A percentile compares a stretch with the other conserved stretches of the same genome.
phyloP scores from a whole-genome alignment of 1,284 basidiomycete species.

The Marasmius fiardii region DNA sequence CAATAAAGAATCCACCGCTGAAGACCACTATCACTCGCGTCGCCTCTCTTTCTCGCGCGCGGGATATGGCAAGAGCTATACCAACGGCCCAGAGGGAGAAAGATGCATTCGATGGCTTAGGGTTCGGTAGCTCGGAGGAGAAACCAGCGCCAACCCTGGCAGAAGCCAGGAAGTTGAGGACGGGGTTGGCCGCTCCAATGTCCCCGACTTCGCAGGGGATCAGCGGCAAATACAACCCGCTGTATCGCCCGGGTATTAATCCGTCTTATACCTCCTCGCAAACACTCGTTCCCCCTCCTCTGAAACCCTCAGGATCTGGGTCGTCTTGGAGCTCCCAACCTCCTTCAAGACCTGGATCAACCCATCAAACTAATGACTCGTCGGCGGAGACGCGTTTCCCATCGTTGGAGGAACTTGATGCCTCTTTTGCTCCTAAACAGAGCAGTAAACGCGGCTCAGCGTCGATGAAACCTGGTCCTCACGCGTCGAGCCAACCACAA shows the following conservation, averaged over 20 bases:
- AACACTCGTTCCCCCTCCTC: constrained; percentile 23
- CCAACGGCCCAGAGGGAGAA: constrained; percentile 34
- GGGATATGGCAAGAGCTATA: constrained; percentile 6
- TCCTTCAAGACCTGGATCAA: constrained; percentile 21
- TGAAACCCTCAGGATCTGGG: constrained; percentile 17
- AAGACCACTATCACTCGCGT: constrained; percentile 16
- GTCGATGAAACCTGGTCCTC: constrained; percentile 10
- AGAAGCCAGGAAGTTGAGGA: constrained; percentile 69
- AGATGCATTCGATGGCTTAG: constrained; percentile 78
- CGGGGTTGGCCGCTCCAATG: constrained; percentile 47
- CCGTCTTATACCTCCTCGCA: constrained; percentile 36
- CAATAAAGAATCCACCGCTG: constrained; percentile 2
- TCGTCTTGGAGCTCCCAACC: constrained; percentile 26
- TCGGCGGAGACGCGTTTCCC: constrained; percentile 70
- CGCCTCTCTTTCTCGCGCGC: constrained; percentile 24
- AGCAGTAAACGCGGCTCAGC: constrained; percentile 6
- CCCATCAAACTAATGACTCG: constrained; percentile 29
- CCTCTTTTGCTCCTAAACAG: constrained; percentile 40
- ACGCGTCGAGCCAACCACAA: constrained; percentile 11
- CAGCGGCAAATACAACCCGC: constrained; percentile 18
- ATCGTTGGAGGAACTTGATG: constrained; percentile 74
- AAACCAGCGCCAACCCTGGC: constrained; percentile 62
- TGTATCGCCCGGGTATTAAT: constrained; percentile 37
- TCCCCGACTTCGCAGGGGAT: constrained; percentile 20
- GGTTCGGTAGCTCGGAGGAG: constrained; percentile 40